Base-by-base conservation (phyloP, 495 filamentous ascomycete genomes). In the Lophiotrema nucula region DNA sequence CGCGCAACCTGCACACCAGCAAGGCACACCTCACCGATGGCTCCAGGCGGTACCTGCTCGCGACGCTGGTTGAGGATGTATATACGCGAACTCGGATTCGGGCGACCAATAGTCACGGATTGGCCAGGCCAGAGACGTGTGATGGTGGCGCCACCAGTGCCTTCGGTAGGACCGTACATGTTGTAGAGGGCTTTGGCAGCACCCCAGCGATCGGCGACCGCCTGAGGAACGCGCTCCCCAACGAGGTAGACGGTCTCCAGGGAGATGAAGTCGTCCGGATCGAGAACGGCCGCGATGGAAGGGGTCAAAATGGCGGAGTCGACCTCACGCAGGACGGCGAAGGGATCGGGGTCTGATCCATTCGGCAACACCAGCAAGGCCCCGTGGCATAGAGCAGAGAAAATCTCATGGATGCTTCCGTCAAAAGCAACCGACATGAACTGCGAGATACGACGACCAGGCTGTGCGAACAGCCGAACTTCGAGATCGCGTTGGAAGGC, bases 401-500 rank as follows among this genome's bases (percentile, higher is more conserved):
- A 61, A 35, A 73, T 72, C 19, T 79, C 76, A 24, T 68, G 65
- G 19, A 76, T 72, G 27, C 69, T 73, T 31, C 71, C 75, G 46
- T 79, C 77, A 50, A 80, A 80, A 0, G 72, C 69, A 42, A 72
- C 73, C 0, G 70, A 69, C 21, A 73, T 71, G 46, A 78, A 75
- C 47, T 78, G 74, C 15, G 74, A 41, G 54, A 61, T 27, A 45
- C 47, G 15, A 38, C 46, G 21, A 15, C 48, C 52, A 56, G 58
- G 47, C 24, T 24, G 46, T 64, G 65, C 24, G 57, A 53, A 15
- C 58, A 63, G 15, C 39, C 68, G 35, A 56, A 65, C 42, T 49
- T 51, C 23, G 37, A 16, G 23, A 53, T 60, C n/a, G 42, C 51
- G 62, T 60, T 79, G 51, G 71, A 42, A 53, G 0, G 57, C 27